Percentiles rank a stretch among this genome's conserved stretches.
Evolutionary conservation across 2,329 filamentous ascomycete genomes (phyloP).

Genomic region (Botrytis fabae): DNA sequence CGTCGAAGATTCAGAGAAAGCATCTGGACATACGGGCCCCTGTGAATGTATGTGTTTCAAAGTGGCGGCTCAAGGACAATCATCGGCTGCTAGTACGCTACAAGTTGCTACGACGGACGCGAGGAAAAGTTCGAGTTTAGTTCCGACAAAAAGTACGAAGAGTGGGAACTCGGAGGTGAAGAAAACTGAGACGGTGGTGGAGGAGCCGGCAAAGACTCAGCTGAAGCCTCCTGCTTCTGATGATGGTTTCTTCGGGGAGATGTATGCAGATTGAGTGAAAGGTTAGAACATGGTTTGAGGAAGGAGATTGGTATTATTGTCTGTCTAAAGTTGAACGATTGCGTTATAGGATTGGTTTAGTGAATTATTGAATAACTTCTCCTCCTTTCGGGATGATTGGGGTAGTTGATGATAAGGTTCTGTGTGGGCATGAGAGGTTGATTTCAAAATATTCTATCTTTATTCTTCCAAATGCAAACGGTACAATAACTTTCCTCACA

Average conservation of each 20-base stretch:
- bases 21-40: conserved; percentile 15
- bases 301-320: neutral
- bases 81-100: neutral
- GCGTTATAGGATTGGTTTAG: neutral
- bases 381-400: neutral
- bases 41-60: conserved; percentile 24
- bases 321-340: neutral
- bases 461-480: neutral
- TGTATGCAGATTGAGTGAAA: conserved; percentile 17
- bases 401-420: neutral
- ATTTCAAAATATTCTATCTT: neutral
- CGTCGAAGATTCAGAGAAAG: conserved; percentile 15
- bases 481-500: neutral
- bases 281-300: neutral
- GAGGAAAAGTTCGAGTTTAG: conserved; percentile 9
- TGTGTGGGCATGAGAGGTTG: too few species aligned
- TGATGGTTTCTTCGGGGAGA: conserved; percentile 22
- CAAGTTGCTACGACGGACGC: neutral
- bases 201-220: neutral
- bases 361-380: conserved; percentile 10
- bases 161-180: conserved; percentile 5
- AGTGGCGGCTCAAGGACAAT: conserved; percentile 1
- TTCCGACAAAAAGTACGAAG: conserved; percentile 17
- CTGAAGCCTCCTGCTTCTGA: conserved; percentile 1
- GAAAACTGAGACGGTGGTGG: neutral